These are phyloP conservation scores for Phytophthora pluvialis DNA, from an alignment of 352 stramenopile species.

Conservation along the genomic window DNA sequence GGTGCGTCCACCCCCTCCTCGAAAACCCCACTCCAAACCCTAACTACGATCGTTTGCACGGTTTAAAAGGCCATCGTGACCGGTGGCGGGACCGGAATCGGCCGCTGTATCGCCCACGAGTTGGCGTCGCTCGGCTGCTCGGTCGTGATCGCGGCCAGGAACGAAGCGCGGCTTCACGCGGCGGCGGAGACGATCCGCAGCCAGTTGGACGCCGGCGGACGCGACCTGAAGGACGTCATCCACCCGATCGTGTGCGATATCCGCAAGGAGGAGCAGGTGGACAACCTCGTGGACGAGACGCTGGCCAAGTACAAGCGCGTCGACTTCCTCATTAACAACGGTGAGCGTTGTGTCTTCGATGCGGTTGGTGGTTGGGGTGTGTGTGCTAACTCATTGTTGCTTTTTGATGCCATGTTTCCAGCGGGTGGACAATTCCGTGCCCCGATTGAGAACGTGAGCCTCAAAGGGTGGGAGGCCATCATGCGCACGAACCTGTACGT, in stretches of 20 bases:
- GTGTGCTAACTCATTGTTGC: constrained; percentile 1
- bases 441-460: constrained; percentile 87
- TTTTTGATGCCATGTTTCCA: constrained; percentile 15
- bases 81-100: constrained; percentile 87
- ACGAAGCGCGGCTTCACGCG: constrained; percentile 64
- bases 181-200: constrained; percentile 66
- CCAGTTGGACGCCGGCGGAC: constrained; percentile 44
- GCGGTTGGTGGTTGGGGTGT: not conserved
- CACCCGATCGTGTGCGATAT: constrained; percentile 78
- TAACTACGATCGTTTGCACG: too few relatives aligned
- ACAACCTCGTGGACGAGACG: constrained; percentile 69
- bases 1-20: constrained; percentile 42
- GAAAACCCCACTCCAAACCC: too few relatives aligned
- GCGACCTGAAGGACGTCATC: constrained; percentile 48
- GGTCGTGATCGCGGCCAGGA: constrained; percentile 85
- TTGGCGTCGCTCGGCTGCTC: constrained; percentile 76
- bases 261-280: constrained; percentile 73
- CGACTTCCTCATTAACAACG: constrained; percentile 95
- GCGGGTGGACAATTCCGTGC: constrained; percentile 93
- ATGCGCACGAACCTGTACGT: constrained; percentile 91
- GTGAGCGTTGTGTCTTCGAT: constrained; percentile 20
- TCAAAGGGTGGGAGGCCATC: constrained; percentile 93
- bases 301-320: constrained; percentile 86
- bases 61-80: constrained; percentile 91
- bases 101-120: constrained; percentile 82